Percentiles rank a stretch among this genome's conserved stretches.
Evolutionary conservation across 768 basidiomycete genomes (phyloP).

Genomic region (Kockovaella imperatae): DNA sequence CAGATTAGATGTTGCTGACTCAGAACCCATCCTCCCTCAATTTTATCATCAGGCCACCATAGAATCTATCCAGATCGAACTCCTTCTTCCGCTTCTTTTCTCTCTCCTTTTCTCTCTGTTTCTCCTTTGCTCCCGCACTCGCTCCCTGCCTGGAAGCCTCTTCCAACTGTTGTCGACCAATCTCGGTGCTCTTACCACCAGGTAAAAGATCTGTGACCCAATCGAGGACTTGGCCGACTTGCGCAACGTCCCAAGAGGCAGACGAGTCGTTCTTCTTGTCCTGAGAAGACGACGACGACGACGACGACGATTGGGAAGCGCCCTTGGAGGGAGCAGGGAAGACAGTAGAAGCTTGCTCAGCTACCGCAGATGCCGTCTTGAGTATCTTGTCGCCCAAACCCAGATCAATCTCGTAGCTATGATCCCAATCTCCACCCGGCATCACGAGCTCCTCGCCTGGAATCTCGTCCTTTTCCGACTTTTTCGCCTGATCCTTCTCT

Average conservation of each 20-base stretch:
- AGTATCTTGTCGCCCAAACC: slow-evolving; percentile 47
- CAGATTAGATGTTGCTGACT: too few relatives aligned
- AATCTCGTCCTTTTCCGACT: slow-evolving; percentile 16
- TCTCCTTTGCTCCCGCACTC: slow-evolving; percentile 7
- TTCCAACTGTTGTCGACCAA: slow-evolving; percentile 34
- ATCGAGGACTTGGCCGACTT: slow-evolving; percentile 43
- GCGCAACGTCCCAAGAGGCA: slow-evolving; percentile 35
- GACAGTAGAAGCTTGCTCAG: too few relatives aligned
- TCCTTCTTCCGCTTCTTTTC: slow-evolving; percentile 47
- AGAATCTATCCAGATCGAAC: slow-evolving; percentile 78
- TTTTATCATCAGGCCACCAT: slow-evolving; percentile 78
- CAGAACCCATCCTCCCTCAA: slow-evolving; percentile 82
- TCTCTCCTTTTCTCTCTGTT: slow-evolving; percentile 14
- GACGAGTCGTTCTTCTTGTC: slow-evolving; percentile 2
- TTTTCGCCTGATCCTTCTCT: slow-evolving; percentile 9
- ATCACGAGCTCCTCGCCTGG: background rate
- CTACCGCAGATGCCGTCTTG: slow-evolving; percentile 6
- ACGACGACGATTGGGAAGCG: background rate
- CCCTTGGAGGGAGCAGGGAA: too few relatives aligned
- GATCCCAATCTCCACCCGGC: slow-evolving; percentile 29
- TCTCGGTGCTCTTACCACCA: slow-evolving; percentile 46
- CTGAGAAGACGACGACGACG: background rate
- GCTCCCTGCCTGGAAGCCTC: slow-evolving; percentile 23
- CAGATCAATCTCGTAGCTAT: slow-evolving; percentile 12
- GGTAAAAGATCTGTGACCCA: slow-evolving; percentile 52